phyloP scores from a whole-genome alignment of 1,284 basidiomycete genomes.

The Ustilago cynodontis region DNA sequence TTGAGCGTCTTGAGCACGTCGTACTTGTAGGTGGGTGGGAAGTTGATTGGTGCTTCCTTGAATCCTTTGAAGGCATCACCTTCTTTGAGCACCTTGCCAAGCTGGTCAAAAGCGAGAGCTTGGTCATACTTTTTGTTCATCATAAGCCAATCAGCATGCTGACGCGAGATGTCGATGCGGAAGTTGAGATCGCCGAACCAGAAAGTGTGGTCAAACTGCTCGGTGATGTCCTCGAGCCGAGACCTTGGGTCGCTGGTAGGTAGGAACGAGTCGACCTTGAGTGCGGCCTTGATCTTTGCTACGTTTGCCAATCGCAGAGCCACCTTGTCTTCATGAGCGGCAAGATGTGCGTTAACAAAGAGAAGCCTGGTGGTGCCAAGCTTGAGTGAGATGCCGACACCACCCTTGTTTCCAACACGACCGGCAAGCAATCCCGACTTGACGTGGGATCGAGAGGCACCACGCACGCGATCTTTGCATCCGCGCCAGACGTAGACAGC shows the following conservation, averaged over 20 bases:
- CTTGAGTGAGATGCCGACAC: slow-evolving; percentile 83
- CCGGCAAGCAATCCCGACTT: slow-evolving; percentile 88
- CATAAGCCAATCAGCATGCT: slow-evolving; percentile 75
- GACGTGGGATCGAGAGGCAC: slow-evolving; percentile 75
- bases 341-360: slow-evolving; percentile 89
- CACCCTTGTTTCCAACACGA: slow-evolving; percentile 81
- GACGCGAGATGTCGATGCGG: slow-evolving; percentile 73
- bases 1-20: slow-evolving; percentile 75
- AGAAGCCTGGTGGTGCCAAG: slow-evolving; percentile 80
- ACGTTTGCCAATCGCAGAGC: slow-evolving; percentile 70
- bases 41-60: slow-evolving; percentile 70
- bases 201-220: slow-evolving; percentile 85
- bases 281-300: slow-evolving; percentile 73
- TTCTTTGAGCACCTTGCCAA: slow-evolving; percentile 78
- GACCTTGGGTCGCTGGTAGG: slow-evolving; percentile 74
- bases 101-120: slow-evolving; percentile 79
- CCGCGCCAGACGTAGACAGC: slow-evolving; percentile 67
- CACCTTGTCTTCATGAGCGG: slow-evolving; percentile 70
- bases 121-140: slow-evolving; percentile 71
- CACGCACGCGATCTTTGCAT: slow-evolving; percentile 61
- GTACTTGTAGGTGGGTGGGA: slow-evolving; percentile 80
- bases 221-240: slow-evolving; percentile 77
- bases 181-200: slow-evolving; percentile 71
- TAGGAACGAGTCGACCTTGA: slow-evolving; percentile 75
- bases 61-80: slow-evolving; percentile 76